Evolutionary conservation across 2,329 filamentous ascomycete species (phyloP), one percentile per base, ranked within the genome.

Genomic region (Fusarium xylarioides): DNA sequence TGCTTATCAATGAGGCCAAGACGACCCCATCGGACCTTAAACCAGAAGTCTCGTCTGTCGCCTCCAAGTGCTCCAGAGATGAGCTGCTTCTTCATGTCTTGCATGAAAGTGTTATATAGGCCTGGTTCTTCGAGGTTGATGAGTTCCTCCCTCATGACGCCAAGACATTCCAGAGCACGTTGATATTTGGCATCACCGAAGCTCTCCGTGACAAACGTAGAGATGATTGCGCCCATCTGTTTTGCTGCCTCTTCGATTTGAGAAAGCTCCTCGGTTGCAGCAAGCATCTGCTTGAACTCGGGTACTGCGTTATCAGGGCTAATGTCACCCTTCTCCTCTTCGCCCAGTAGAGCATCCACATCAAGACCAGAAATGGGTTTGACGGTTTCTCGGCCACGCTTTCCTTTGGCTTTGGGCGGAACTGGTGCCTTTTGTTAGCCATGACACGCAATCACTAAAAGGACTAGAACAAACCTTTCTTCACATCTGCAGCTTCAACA

Each of bases 331-430:
- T 83, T 84, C 68, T 82, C 82, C 34, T 83, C 83, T 52, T 86
- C 89, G 50, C 88, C 88, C n/a, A 98, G 90, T 5, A 98, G 89
- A 9, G 90, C 91, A 67, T 95, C 92, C 43, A 98, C 88, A 76
- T 98, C 93, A 44, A 99, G 91, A 26, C 95, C 95, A 0, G 95
- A 98, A 14, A 97, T 89, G 0, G 96, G 96, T 76, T 95, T 95
- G 66, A 92, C 88, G 2, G 88, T 83, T 35, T 97, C 91, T 74
- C 90, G 89, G 49, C 87, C 86, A 78, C 92, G 92, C 69, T 91
- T 91, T 40, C 93, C 91, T 81, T 94, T 94, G 44, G 88, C 88
- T 80, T 95, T 96, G 1, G 92, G 91, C 12, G 94, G 93, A 1
- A 97, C 94, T 92, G 75, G 2, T 34, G 34, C 44, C 23, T 37